Percentiles rank a stretch among this genome's conserved stretches.
These are phyloP conservation scores for Pascua guehoae DNA, from an alignment of 1,284 basidiomycete species.

Conservation along the genomic window DNA sequence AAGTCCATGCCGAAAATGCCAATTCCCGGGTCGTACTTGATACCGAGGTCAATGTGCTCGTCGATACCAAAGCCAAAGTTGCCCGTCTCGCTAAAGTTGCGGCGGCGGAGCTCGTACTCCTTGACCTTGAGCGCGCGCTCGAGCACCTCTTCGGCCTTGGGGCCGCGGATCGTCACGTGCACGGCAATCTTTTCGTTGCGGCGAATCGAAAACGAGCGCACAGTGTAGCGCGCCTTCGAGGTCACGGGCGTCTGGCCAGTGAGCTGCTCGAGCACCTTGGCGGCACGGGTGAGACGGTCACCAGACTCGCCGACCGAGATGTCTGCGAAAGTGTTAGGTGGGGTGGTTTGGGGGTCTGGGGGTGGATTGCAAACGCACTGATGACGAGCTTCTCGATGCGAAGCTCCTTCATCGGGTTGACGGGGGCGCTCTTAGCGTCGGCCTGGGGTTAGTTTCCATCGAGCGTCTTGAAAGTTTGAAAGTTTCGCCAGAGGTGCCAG, in stretches of 20 bases:
- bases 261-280: constrained; percentile 99
- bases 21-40: constrained; percentile 93
- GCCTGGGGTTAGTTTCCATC: constrained; percentile 55
- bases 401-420: constrained; percentile 93
- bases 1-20: constrained; percentile 99
- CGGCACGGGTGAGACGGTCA: constrained; percentile 97
- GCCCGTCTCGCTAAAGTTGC: constrained; percentile 93
- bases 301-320: constrained; percentile 99
- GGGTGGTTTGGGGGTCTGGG: too few species aligned
- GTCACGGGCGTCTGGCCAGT: constrained; percentile 99
- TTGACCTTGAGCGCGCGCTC: constrained; percentile 99
- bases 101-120: constrained; percentile 91
- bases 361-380: constrained; percentile 81
- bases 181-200: constrained; percentile 99
- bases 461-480: neutral
- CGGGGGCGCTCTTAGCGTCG: constrained; percentile 81
- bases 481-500: too few species aligned
- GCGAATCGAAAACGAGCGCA: constrained; percentile 98
- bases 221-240: constrained; percentile 99
- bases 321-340: constrained; percentile 60
- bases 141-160: constrained; percentile 99
- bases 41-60: constrained; percentile 98
- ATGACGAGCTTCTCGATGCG: constrained; percentile 99
- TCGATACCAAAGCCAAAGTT: constrained; percentile 99
- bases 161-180: constrained; percentile 98